Conservation (phyloP, 164 flowering plant species). For the Vitis amurensis region DNA sequence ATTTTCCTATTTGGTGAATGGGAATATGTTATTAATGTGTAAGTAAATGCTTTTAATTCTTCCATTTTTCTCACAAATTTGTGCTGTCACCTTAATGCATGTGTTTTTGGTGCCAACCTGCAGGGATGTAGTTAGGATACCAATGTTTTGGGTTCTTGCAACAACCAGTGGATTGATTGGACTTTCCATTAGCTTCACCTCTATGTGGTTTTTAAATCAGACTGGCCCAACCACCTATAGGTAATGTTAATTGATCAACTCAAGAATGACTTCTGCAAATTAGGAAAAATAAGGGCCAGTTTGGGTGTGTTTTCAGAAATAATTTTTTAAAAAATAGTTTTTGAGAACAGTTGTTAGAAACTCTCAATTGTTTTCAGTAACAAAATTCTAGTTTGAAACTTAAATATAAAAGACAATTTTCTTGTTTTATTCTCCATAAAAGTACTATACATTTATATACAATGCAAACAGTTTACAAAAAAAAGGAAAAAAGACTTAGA, state of each 20-base stretch:
- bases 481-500: too few species aligned
- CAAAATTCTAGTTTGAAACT: too few species aligned
- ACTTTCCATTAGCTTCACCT: constrained; percentile 81
- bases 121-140: constrained; percentile 59
- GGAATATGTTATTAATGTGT: constrained; percentile 58
- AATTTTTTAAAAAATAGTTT: too few species aligned
- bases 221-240: constrained; percentile 87
- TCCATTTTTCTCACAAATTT: not conserved
- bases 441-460: too few species aligned
- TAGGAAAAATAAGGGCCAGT: too few species aligned
- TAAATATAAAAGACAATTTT: too few species aligned
- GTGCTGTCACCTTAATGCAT: not conserved
- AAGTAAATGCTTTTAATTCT: constrained; percentile 20
- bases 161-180: constrained; percentile 80
- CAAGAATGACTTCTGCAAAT: too few species aligned
- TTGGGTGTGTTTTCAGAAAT: too few species aligned
- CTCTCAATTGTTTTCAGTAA: too few species aligned
- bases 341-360: too few species aligned
- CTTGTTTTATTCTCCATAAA: too few species aligned
- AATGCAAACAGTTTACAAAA: too few species aligned
- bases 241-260: constrained; percentile 18
- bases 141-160: constrained; percentile 73
- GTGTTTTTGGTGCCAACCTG: constrained; percentile 11
- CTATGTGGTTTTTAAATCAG: constrained; percentile 84
- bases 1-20: constrained; percentile 60